These are phyloP conservation scores for Naematelia encephala DNA, from an alignment of 768 basidiomycete genomes.

Conservation along the genomic window DNA sequence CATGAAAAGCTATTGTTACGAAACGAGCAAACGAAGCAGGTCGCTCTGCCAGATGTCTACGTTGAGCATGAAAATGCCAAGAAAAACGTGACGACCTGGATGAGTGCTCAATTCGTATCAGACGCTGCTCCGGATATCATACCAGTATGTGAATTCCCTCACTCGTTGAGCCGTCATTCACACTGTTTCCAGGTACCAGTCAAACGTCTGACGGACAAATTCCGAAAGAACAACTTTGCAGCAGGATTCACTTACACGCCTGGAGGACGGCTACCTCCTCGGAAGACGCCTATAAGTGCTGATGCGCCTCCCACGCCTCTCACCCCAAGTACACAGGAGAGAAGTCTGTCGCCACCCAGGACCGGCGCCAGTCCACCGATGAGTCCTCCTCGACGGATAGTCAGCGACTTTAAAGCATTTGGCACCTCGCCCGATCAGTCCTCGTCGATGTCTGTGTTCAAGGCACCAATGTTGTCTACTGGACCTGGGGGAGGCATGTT, in stretches of 20 bases:
- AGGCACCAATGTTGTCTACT: slow-evolving; percentile 55
- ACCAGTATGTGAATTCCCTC: slow-evolving; percentile 57
- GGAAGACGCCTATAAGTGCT: slow-evolving; percentile 45
- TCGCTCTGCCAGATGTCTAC: slow-evolving; percentile 94
- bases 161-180: background rate
- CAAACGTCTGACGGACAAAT: slow-evolving; percentile 97
- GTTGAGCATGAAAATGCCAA: slow-evolving; percentile 80
- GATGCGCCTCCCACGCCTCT: slow-evolving; percentile 54
- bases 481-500: slow-evolving; percentile 45
- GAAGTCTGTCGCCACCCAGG: slow-evolving; percentile 7
- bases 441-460: slow-evolving; percentile 67
- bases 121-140: slow-evolving; percentile 75
- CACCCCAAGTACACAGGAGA: slow-evolving; percentile 35
- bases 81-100: slow-evolving; percentile 86
- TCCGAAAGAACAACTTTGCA: slow-evolving; percentile 60
- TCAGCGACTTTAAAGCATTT: slow-evolving; percentile 60
- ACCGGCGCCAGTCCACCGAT: slow-evolving; percentile 17
- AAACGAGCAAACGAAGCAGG: slow-evolving; percentile 95
- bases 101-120: slow-evolving; percentile 63
- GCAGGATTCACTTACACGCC: slow-evolving; percentile 57
- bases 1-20: slow-evolving; percentile 85
- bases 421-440: slow-evolving; percentile 54
- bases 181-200: slow-evolving; percentile 66
- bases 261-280: slow-evolving; percentile 56
- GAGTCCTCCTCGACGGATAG: slow-evolving; percentile 67